Percentiles rank a stretch among this genome's conserved stretches.
Conservation (phyloP, 169 alveolate species). For the Plasmodium coatneyi region DNA sequence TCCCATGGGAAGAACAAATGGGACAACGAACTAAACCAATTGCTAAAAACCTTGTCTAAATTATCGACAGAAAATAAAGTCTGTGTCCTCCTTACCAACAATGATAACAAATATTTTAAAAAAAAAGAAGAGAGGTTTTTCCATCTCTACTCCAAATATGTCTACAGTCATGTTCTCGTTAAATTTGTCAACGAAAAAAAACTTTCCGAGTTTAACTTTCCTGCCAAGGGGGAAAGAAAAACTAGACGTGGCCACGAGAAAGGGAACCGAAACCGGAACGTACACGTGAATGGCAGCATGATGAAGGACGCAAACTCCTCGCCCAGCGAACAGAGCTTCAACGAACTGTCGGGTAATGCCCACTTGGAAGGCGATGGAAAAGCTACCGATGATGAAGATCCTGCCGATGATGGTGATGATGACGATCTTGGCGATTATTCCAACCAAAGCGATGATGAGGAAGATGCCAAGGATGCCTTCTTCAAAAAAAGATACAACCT, state of each 20-base stretch:
- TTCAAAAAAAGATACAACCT: constrained; percentile 45
- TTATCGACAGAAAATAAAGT: constrained; percentile 34
- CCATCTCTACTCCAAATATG: constrained; percentile 20
- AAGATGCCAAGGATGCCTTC: not conserved
- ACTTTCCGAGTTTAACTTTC: constrained; percentile 25
- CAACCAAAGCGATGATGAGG: not conserved
- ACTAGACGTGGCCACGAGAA: not conserved
- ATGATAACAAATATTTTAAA: constrained; percentile 34
- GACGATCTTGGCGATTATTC: not conserved
- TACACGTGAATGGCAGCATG: too few relatives aligned
- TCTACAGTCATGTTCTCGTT: constrained; percentile 20
- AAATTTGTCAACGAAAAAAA: constrained; percentile 32
- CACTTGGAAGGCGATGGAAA: not conserved
- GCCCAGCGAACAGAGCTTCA: constrained; percentile 34
- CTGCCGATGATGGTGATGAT: not conserved
- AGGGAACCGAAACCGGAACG: not conserved
- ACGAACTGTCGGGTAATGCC: not conserved
- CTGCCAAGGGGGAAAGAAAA: not conserved
- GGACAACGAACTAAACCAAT: not conserved
- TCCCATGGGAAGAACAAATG: not conserved
- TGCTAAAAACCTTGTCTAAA: constrained; percentile 9
- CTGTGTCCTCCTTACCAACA: constrained; percentile 40
- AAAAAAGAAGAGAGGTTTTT: constrained; percentile 18
- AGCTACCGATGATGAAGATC: not conserved
- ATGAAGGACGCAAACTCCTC: not conserved